Evolutionary conservation across 2,329 filamentous ascomycete genomes (phyloP), one percentile per base, ranked within the genome.

Genomic region (Alternaria sp.): DNA sequence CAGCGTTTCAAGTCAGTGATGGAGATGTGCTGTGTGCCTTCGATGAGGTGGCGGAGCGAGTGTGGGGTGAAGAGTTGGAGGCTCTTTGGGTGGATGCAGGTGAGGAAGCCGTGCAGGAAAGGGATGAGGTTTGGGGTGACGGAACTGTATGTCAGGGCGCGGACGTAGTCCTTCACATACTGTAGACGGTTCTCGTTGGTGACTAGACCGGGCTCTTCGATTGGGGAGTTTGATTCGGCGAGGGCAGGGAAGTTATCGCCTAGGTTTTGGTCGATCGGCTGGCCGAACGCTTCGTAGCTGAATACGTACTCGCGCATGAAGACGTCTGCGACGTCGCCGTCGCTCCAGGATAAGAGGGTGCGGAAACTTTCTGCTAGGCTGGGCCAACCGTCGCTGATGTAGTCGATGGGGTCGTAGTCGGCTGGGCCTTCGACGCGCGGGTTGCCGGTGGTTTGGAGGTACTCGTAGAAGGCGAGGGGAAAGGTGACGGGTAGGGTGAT

Each of bases 321-420:
- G 2, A 96, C 79, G 68, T 97, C 93, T 64, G 90, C 91, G 1
- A 97, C 91, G 21, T 90, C 84, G 0, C 93, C 93, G 55, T 96
- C 91, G 50, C 90, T 86, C 93, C 93, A 97, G 47, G 91, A 86
- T 2, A 95, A 82, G 1, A 98, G 83, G 4, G 86, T 84, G 5
- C 88, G 89, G 15, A 99, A 84, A 0, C 93, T 91, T 69, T 86
- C 93, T 2, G 89, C 88, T 4, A 97, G 85, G 15, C 91, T 89
- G 1, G 93, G 92, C 95, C 95, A 98, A 5, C 93, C 93, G 71
- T 97, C 94, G n/a, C 86, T 84, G 65, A 98, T 93, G 75, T 94
- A 90, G 50, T 93, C 87, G 2, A 96, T 52, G 19, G 62, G 46
- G 10, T 58, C 46, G 6, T 49, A 47, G 15, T 66, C 47, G 5